phyloP scores from a whole-genome alignment of 73 alveolate genomes.

The Breviolum minutum region DNA sequence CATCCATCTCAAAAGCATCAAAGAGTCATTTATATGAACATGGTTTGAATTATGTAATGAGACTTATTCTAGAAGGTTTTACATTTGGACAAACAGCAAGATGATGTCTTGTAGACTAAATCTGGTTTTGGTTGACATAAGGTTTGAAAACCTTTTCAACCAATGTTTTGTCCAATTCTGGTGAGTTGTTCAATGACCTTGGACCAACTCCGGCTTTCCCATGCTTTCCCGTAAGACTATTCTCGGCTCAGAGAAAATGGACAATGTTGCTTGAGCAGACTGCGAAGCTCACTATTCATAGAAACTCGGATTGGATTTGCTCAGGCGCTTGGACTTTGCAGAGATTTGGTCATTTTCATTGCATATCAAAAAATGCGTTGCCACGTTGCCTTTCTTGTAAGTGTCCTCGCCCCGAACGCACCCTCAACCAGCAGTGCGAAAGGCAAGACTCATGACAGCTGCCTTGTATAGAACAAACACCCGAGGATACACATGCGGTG shows the following conservation, averaged over 20 bases:
- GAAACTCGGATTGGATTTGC: not conserved
- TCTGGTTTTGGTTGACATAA: too few relatives aligned
- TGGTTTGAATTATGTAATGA: too few relatives aligned
- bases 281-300: constrained; percentile 31
- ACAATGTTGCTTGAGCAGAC: constrained; percentile 8
- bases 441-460: not conserved
- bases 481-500: constrained; percentile 12
- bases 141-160: too few relatives aligned
- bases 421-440: not conserved
- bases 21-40: too few relatives aligned
- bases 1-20: not conserved
- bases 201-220: not conserved
- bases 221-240: not conserved
- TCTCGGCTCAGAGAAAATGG: constrained; percentile 16
- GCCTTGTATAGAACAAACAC: not conserved
- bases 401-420: not conserved
- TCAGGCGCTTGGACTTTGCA: not conserved
- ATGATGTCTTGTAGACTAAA: too few relatives aligned
- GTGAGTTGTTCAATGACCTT: not conserved
- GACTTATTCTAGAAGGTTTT: too few relatives aligned
- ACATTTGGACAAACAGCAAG: too few relatives aligned
- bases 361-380: not conserved
- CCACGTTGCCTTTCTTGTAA: not conserved
- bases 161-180: not conserved
- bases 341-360: not conserved